Evolutionary conservation across 202 grass and related monocot species (phyloP), one percentile per base, ranked within the genome.

Genomic region (Zizania palustris): DNA sequence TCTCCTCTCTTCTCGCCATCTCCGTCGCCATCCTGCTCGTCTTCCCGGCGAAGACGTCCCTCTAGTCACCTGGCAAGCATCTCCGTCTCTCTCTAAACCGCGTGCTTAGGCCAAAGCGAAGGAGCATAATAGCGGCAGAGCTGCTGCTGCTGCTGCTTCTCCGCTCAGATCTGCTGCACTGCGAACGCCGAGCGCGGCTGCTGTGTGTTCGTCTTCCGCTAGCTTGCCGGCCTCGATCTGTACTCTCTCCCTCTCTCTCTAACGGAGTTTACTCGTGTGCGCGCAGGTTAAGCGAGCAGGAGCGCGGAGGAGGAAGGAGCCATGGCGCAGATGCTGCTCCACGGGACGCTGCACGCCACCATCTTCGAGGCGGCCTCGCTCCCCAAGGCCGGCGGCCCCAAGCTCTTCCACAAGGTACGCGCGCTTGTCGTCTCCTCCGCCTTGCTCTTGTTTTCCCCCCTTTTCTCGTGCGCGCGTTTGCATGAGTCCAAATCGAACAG

Each of bases 321-420:
- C 74, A 97, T 97, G 94, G 91, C 89, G 67, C 91, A 88, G 88
- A 94, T 94, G 79, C 42, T 94, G 84, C 91, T 97, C 69, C 94
- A 97, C 65, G 94, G 94, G 18, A 92, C 85, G 63, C 88, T 97
- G 50, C 94, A 93, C 76, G 91, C 67, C 70, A 92, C 91, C 65
- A 78, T 97, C 72, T 86, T 93, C 66, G 94, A 97, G 77, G 94
- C 91, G 4, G 22, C 83, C 3, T 50, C 50, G 20, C 84, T 97
- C 82, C 66, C 76, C 65, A 76, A 56, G 12, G 58, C 67, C 64
- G 78, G 45, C 42, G 88, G 71, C 10, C 91, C 93, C 72, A 91
- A 91, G 48, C 88, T 97, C 86, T 44, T 92, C 69, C 89, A 91
- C 44, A 86, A 86, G 79, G 94, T 93, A 88, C 49, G 15, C n/a